Evolutionary conservation across 1,284 basidiomycete species (phyloP).

Genomic region (Hortiboletus rubellus): DNA sequence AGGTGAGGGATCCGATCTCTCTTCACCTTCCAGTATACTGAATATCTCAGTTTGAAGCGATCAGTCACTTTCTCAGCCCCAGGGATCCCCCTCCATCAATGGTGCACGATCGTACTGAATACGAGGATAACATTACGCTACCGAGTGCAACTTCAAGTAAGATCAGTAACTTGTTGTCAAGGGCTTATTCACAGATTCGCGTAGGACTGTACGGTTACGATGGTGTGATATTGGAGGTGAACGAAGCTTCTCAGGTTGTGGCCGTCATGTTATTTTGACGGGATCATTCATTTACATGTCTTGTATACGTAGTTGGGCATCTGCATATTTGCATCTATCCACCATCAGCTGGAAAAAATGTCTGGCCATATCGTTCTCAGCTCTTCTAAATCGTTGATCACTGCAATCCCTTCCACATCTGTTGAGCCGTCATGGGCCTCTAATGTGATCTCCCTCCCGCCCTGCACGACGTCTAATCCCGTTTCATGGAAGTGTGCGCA

Average conservation of each 20-base stretch:
- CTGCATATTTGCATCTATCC: constrained; percentile 1
- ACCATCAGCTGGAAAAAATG: constrained; percentile 45
- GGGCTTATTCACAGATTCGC: constrained; percentile 19
- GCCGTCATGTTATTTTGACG: constrained; percentile 68
- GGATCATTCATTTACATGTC: not conserved
- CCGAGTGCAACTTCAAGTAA: constrained; percentile 72
- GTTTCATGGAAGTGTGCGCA: constrained; percentile 74
- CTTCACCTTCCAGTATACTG: not conserved
- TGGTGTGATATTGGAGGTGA: constrained; percentile 80
- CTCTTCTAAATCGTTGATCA: constrained; percentile 58
- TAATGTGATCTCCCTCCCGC: constrained; percentile 56
- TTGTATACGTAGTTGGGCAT: not conserved
- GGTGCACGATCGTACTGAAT: constrained; percentile 83
- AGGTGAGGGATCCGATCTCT: constrained; percentile 41
- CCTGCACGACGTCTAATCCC: constrained; percentile 61
- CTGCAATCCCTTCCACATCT: constrained; percentile 43
- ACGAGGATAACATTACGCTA: constrained; percentile 72
- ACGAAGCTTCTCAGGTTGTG: constrained; percentile 73
- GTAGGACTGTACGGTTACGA: constrained; percentile 76
- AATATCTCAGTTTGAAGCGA: constrained; percentile 61
- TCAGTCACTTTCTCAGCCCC: constrained; percentile 72
- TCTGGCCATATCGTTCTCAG: constrained; percentile 70
- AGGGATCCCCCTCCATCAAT: constrained; percentile 74
- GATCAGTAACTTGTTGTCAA: constrained; percentile 29
- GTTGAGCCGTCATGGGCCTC: constrained; percentile 41